These are phyloP conservation scores for Fomitopsis schrenkii DNA, from an alignment of 1,284 basidiomycete genomes.

Conservation along the genomic window DNA sequence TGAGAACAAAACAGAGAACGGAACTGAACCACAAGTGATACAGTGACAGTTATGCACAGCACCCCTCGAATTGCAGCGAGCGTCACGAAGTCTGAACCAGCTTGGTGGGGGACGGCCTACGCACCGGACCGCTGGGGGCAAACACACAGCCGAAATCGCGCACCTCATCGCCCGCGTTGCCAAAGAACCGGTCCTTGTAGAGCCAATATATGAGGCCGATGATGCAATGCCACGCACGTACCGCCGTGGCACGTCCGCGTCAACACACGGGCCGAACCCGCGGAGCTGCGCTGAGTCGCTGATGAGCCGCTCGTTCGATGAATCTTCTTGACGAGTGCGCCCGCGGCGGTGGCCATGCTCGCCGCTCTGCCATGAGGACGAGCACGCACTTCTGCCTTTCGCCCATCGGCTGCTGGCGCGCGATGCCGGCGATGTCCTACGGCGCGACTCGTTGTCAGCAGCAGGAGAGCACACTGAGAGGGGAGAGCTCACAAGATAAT, in stretches of 20 bases:
- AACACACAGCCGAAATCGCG: conserved; percentile 63
- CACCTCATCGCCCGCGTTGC: conserved; percentile 51
- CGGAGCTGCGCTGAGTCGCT: conserved; percentile 2
- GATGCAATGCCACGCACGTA: conserved; percentile 48
- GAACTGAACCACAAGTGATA: no score
- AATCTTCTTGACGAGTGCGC: conserved; percentile 38
- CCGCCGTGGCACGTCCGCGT: conserved; percentile 31
- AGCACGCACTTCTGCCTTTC: conserved; percentile 39
- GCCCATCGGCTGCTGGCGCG: conserved; percentile 32
- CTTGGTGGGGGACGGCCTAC: background rate
- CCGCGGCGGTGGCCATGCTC: conserved; percentile 42
- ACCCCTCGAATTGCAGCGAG: background rate
- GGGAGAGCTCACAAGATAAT: conserved; percentile 39
- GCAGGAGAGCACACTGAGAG: background rate
- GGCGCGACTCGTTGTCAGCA: conserved; percentile 4
- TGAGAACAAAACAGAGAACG: background rate
- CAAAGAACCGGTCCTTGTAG: conserved; percentile 57
- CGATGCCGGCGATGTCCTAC: conserved; percentile 51
- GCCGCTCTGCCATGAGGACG: conserved; percentile 36
- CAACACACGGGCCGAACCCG: conserved; percentile 9
- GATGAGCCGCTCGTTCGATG: conserved; percentile 30
- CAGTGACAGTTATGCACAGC: background rate
- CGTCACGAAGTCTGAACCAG: background rate
- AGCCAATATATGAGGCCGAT: conserved; percentile 52
- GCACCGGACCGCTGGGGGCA: conserved; percentile 20